phyloP scores from a whole-genome alignment of 2,329 filamentous ascomycete genomes.

The Aschersonia sp. region DNA sequence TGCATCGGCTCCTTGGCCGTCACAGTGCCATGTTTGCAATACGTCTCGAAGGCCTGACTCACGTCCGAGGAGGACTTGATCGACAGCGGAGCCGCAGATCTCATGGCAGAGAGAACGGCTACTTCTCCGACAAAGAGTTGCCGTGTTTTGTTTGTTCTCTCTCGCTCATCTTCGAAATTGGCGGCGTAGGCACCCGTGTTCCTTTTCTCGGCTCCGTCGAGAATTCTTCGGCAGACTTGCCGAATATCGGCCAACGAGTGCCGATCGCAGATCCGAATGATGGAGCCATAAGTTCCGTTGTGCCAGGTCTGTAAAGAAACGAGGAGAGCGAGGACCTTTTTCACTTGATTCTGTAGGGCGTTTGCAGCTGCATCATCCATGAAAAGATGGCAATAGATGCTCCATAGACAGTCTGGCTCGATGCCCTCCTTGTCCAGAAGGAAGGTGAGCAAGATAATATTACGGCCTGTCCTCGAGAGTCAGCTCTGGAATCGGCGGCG shows the following conservation, averaged over 20 bases:
- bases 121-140: slow-evolving; percentile 5
- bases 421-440: slow-evolving; percentile 25
- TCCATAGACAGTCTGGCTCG: slow-evolving; percentile 26
- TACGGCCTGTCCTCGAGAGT: slow-evolving; percentile 28
- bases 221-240: slow-evolving; percentile 20
- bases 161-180: slow-evolving; percentile 7
- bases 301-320: slow-evolving; percentile 28
- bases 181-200: slow-evolving; percentile 3
- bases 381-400: slow-evolving; percentile 39
- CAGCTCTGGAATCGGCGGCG: too few species aligned
- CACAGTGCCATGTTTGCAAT: slow-evolving; percentile 20
- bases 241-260: slow-evolving; percentile 26
- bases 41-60: slow-evolving; percentile 11
- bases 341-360: slow-evolving; percentile 24
- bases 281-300: slow-evolving; percentile 23
- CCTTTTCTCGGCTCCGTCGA: slow-evolving; percentile 7
- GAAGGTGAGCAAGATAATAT: slow-evolving; percentile 36
- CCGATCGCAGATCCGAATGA: slow-evolving; percentile 33
- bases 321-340: slow-evolving; percentile 25
- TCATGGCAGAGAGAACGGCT: slow-evolving; percentile 15
- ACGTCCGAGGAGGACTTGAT: slow-evolving; percentile 11
- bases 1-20: slow-evolving; percentile 6
- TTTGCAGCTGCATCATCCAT: slow-evolving; percentile 22
- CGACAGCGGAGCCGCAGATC: slow-evolving; percentile 23
- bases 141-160: slow-evolving; percentile 7